These are phyloP conservation scores for Polyporus arcularius DNA, from an alignment of 768 basidiomycete genomes.

Conservation along the genomic window DNA sequence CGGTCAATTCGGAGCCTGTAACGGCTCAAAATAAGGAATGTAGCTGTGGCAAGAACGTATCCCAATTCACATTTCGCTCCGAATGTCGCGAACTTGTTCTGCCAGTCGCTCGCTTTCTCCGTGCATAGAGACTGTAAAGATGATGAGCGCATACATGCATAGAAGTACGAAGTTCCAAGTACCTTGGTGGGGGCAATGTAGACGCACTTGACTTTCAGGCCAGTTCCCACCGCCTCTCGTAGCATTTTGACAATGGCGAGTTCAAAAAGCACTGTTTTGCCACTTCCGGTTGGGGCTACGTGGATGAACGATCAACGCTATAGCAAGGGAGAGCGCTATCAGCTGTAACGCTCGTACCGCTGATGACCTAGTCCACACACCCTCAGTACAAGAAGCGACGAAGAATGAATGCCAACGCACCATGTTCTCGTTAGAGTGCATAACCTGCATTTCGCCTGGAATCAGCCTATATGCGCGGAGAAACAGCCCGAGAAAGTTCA, in stretches of 20 bases:
- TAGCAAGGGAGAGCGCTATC: conserved; percentile 29
- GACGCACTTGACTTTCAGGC: conserved; percentile 62
- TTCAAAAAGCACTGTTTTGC: conserved; percentile 96
- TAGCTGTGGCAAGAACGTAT: neutral
- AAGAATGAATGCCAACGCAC: conserved; percentile 38
- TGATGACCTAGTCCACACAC: neutral
- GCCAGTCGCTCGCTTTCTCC: conserved; percentile 86
- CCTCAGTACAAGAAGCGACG: neutral
- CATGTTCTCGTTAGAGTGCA: conserved; percentile 62
- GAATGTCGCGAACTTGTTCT: conserved; percentile 70
- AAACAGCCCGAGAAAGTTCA: conserved; percentile 35
- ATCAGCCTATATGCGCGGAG: neutral
- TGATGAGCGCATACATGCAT: neutral
- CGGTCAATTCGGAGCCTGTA: conserved; percentile 86
- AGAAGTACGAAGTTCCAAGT: neutral
- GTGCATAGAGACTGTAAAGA: conserved; percentile 75
- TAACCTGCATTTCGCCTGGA: conserved; percentile 43
- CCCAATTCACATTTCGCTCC: conserved; percentile 68
- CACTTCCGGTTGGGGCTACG: conserved; percentile 91
- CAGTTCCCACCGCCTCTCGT: conserved; percentile 38
- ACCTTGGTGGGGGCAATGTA: conserved; percentile 96
- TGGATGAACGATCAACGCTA: neutral
- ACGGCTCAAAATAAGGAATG: neutral
- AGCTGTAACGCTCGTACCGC: neutral
- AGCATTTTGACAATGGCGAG: conserved; percentile 82